Evolutionary conservation across 192 early-diverging fungal genomes (phyloP), one percentile per base, ranked within the genome.

Genomic region (Backusella parvicylindrica): DNA sequence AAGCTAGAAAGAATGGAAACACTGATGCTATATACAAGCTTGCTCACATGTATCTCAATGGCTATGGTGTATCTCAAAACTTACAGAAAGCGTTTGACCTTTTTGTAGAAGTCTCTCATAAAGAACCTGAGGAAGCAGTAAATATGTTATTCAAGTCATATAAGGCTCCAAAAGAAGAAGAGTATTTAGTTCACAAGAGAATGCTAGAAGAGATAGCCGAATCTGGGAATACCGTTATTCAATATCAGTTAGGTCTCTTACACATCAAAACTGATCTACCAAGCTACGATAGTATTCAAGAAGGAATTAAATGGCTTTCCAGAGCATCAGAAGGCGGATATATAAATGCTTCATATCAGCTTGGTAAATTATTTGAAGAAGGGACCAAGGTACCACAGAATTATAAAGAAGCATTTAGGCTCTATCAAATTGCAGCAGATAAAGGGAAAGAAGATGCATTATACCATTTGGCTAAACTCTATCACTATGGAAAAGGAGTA

Each of bases 1-100:
- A 72, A 16, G 77, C 75, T 30, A 63, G 56, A 13, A 43, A 68
- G 4, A 74, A 71, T 18, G 73, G 70, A 68, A 49, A 66, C 11
- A 36, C 77, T 15, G 68, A 68, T 4, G 77, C 78, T 36, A 73
- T 70, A 23, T 67, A 50, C 16, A 69, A 12, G 2, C 23, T 69
- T 26, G 68, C 37, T 2, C 47, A 6, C 47, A 21, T 50, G 47
- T 50, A 21, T 21, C 18, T 50, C 6, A 50, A 50, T 21, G 47
- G 47, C 3, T 21, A 21, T n/a, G 47, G 47, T 7, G 47, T 50
- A 1, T 21, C 18, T 50, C 47, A 21, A 50, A 6, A 50, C 6
- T 1, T 50, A 0, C 16, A 6, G 21, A 21, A 0, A 21, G 16
- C 47, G n/a, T 50, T 50, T 21, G 5, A 21, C n/a, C 5, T 50